phyloP scores from a whole-genome alignment of 2,329 filamentous ascomycete genomes.

The Fusarium armeniacum region DNA sequence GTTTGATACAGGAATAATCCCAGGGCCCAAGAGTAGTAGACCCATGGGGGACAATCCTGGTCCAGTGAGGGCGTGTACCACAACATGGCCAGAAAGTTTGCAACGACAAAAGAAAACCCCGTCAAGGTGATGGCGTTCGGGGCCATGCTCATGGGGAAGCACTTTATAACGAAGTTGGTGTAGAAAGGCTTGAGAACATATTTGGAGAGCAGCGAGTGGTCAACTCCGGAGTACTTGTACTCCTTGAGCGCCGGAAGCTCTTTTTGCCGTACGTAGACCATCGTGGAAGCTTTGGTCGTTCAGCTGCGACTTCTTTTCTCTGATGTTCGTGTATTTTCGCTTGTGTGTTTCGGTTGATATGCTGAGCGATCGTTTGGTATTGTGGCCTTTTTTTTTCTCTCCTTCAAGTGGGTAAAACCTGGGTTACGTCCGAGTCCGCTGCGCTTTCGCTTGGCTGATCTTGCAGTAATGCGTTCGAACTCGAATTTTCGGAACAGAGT shows the following conservation, averaged over 20 bases:
- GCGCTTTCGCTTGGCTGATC: slow-evolving; percentile 10
- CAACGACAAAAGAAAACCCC: slow-evolving; percentile 89
- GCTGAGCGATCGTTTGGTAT: slow-evolving; percentile 27
- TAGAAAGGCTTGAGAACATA: slow-evolving; percentile 99
- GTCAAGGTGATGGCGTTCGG: slow-evolving; percentile 88
- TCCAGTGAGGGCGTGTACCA: slow-evolving; percentile 98
- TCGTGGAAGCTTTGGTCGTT: slow-evolving; percentile 59
- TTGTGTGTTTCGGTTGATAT: slow-evolving; percentile 15
- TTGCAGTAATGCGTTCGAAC: slow-evolving; percentile 7
- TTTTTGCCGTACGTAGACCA: slow-evolving; percentile 97
- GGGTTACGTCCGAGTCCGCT: slow-evolving; percentile 20
- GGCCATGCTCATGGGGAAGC: slow-evolving; percentile 97
- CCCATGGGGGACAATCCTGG: slow-evolving; percentile 93
- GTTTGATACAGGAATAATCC: slow-evolving; percentile 98
- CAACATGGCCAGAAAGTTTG: slow-evolving; percentile 90
- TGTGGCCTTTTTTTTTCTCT: slow-evolving; percentile 39
- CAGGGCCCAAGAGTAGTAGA: slow-evolving; percentile 91
- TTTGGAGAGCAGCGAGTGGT: slow-evolving; percentile 89
- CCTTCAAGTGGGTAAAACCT: slow-evolving; percentile 33
- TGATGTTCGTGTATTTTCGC: slow-evolving; percentile 2
- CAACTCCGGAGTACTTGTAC: slow-evolving; percentile 96
- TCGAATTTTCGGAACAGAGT: not conserved
- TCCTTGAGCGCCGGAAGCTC: slow-evolving; percentile 88
- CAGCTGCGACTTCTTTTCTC: slow-evolving; percentile 2
- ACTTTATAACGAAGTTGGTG: slow-evolving; percentile 91